Evolutionary conservation across 108 stramenopile genomes (phyloP), one percentile per base, ranked within the genome.

Genomic region (Cyclotella choctawhatcheeana): DNA sequence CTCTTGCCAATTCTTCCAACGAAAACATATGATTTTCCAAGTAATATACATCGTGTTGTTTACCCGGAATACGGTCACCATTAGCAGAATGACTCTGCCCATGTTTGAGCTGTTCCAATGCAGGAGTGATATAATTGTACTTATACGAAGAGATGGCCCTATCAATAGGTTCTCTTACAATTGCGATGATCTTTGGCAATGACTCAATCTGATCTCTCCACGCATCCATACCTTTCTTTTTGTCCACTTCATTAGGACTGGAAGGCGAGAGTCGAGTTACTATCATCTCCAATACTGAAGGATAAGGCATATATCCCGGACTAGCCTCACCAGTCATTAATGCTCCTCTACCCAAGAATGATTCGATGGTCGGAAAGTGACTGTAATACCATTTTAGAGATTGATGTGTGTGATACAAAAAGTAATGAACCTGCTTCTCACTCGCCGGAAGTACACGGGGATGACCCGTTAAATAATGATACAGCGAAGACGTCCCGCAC

Each of bases 281-380:
- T 10, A 77, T 54, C 54, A 58, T 30, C 45, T 71, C 70, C 48
- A 81, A 71, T 5, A 76, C 76, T 12, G 34, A 44, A 0, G 80
- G 80, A 67, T 82, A 82, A 2, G 77, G 77, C 72, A 94, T 63
- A 53, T 94, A 94, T 7, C 93, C 93, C 8, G 93, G 93, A 62
- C 84, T 85, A 8, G 93, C 93, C 62, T 94, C 93, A 21, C 93
- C 93, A 2, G 91, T 92, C 89, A 94, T 88, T 6, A 94, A 64
- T 4, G 89, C 84, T 0, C 93, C 93, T 26, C 79, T 65, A 10
- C 85, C 82, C 22, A 94, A 62, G 64, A 94, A 92, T 45, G 59
- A 63, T 43, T 74, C 58, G 8, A 91, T 74, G 3, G 78, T 83
- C 24, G 93, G 91, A 83, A 94, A 94, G 61, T 89, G 82, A 20